phyloP scores from a whole-genome alignment of 2,329 filamentous ascomycete genomes.

The Orbilia blumenaviensis region DNA sequence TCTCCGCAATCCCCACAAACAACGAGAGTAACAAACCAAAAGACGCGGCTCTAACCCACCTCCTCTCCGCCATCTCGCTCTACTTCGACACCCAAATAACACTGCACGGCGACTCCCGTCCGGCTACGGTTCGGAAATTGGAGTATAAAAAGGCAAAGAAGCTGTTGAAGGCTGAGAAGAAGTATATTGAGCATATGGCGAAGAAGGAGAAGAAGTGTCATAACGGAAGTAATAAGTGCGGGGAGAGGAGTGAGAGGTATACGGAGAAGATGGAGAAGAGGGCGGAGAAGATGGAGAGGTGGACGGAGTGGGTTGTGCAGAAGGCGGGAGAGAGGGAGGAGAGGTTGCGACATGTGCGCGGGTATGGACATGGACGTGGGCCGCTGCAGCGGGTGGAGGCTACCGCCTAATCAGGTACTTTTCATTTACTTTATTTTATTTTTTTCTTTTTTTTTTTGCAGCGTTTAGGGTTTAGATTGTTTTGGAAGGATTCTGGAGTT shows the following conservation, averaged over 20 bases:
- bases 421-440: no score
- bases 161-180: slow-evolving; percentile 41
- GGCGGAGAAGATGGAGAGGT: slow-evolving; percentile 47
- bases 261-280: slow-evolving; percentile 40
- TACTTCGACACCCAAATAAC: slow-evolving; percentile 47
- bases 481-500: no score
- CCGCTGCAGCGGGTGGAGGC: no score
- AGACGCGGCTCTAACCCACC: neutral
- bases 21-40: no score
- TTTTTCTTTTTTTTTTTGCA: no score
- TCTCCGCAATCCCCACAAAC: neutral
- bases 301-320: slow-evolving; percentile 31
- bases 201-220: slow-evolving; percentile 37
- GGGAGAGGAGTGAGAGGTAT: slow-evolving; percentile 43
- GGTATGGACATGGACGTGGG: no score
- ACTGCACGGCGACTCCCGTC: neutral
- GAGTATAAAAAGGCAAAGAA: slow-evolving; percentile 37
- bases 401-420: no score
- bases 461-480: no score
- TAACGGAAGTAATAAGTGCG: slow-evolving; percentile 14
- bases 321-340: neutral
- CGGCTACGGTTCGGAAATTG: neutral
- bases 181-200: slow-evolving; percentile 27
- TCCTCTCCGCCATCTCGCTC: slow-evolving; percentile 7
- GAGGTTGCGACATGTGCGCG: neutral